Evolutionary conservation across 106 monocot species (phyloP).

Genomic region (Chionographis japonica): DNA sequence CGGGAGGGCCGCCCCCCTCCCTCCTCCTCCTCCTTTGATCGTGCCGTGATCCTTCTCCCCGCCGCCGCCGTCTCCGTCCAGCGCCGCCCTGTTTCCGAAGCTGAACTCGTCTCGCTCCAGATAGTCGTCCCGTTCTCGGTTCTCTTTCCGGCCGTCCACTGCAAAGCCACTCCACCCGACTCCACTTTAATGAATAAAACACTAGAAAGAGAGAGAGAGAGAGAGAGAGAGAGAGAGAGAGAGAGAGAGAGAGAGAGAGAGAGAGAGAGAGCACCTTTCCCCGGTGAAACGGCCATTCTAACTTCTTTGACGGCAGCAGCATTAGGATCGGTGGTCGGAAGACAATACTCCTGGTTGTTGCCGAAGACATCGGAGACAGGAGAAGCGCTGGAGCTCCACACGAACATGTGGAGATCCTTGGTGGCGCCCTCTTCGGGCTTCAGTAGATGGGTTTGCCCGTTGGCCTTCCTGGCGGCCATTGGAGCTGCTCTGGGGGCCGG

Average conservation of each 20-base stretch:
- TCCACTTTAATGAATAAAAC: too few species aligned
- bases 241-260: not conserved
- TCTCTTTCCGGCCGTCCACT: conserved; percentile 20
- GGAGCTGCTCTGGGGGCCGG: not conserved
- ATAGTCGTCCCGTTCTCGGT: conserved; percentile 27
- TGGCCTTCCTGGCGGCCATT: conserved; percentile 15
- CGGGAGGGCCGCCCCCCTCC: conserved; percentile 22
- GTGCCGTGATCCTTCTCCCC: conserved; percentile 12
- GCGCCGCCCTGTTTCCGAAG: conserved; percentile 21
- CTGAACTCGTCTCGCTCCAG: conserved; percentile 45
- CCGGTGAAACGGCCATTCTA: conserved; percentile 23
- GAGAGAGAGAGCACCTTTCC: conserved; percentile 22
- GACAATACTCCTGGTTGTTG: conserved; percentile 24
- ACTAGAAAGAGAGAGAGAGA: too few species aligned
- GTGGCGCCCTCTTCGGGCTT: conserved; percentile 12
- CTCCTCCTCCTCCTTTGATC: conserved; percentile 3
- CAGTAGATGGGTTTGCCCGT: conserved; percentile 30
- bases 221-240: too few species aligned
- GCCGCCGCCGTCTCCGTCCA: not conserved
- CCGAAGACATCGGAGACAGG: conserved; percentile 62
- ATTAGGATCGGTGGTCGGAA: not conserved
- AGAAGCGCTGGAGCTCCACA: conserved; percentile 71
- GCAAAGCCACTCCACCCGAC: not conserved
- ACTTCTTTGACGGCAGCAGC: conserved; percentile 28
- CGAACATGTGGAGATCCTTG: conserved; percentile 64